phyloP scores from a whole-genome alignment of 2,329 filamentous ascomycete genomes.

The Diplodia sapinea region DNA sequence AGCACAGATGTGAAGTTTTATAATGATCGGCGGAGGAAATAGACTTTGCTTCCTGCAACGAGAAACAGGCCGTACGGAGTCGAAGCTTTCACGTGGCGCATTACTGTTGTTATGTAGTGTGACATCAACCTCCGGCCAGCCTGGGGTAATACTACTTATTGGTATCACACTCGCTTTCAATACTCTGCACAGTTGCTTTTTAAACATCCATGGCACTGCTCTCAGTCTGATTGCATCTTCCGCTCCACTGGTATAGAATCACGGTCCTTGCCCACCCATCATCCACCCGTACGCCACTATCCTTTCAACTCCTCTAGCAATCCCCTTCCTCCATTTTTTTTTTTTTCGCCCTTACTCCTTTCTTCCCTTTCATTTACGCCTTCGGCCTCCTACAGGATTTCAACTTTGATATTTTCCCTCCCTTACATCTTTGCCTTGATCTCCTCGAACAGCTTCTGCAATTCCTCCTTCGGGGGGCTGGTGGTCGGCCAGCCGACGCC shows the following conservation, averaged over 20 bases:
- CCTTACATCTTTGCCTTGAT: constrained; percentile 72
- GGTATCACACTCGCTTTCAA: neutral
- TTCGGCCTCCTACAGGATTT: neutral
- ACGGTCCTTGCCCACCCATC: neutral
- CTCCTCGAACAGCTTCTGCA: constrained; percentile 80
- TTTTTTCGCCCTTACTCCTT: neutral
- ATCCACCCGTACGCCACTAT: neutral
- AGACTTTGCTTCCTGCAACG: neutral
- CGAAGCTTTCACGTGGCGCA: rapidly evolving
- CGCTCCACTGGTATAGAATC: neutral
- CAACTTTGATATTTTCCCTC: neutral
- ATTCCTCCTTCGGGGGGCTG: constrained; percentile 76
- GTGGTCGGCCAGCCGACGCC: constrained; percentile 80
- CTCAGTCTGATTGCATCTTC: neutral
- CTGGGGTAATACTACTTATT: neutral
- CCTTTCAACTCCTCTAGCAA: neutral
- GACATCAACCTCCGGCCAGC: neutral
- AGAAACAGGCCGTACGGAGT: neutral
- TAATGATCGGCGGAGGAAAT: neutral
- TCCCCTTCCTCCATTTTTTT: neutral
- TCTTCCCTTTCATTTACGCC: too few species aligned
- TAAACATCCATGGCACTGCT: neutral
- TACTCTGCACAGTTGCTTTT: neutral
- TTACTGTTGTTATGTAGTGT: neutral
- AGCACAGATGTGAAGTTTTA: neutral